These are phyloP conservation scores for Aegilops umbellulata DNA, from an alignment of 176 grass and related monocot species.

Conservation along the genomic window DNA sequence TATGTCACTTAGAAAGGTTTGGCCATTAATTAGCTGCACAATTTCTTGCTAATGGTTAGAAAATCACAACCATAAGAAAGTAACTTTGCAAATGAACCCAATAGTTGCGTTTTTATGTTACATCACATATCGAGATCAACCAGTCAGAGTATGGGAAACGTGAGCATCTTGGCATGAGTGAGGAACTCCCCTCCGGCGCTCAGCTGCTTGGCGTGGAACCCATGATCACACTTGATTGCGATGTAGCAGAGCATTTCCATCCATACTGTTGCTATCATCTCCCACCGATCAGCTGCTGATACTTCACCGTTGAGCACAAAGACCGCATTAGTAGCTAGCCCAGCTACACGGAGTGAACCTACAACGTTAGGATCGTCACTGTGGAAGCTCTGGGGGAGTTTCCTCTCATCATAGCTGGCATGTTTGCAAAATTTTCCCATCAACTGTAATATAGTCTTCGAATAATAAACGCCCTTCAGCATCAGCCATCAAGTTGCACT, in stretches of 20 bases:
- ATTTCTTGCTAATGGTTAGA: too few relatives aligned
- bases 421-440: too few relatives aligned
- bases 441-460: too few relatives aligned
- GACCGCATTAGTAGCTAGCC: background rate
- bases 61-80: too few relatives aligned
- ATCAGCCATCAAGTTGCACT: background rate
- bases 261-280: background rate
- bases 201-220: background rate
- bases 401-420: background rate
- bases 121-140: too few relatives aligned
- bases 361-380: too few relatives aligned
- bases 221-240: background rate
- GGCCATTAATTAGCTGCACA: too few relatives aligned
- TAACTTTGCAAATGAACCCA: too few relatives aligned
- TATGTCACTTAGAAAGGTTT: too few relatives aligned
- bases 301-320: background rate
- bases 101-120: too few relatives aligned
- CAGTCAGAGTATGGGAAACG: background rate
- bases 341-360: too few relatives aligned
- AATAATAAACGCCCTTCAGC: too few relatives aligned
- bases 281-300: background rate
- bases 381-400: background rate
- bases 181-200: background rate
- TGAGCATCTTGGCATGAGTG: background rate
- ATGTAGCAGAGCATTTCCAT: background rate